Percentiles rank a stretch among this genome's conserved stretches.
These are phyloP conservation scores for Hyphodiscus sp. DNA, from an alignment of 2,329 filamentous ascomycete species.

Conservation along the genomic window DNA sequence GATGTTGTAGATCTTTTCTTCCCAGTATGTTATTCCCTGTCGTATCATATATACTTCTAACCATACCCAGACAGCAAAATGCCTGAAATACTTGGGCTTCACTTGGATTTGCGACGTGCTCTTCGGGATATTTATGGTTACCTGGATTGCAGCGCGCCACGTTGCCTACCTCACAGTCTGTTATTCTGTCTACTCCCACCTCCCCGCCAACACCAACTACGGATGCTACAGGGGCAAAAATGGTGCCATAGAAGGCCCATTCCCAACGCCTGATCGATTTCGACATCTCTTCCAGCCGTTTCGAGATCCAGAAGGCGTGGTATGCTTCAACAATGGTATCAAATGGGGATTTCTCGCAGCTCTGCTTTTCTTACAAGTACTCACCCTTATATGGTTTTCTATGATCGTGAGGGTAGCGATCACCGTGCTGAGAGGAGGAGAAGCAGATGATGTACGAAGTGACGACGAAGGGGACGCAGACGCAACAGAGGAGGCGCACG, in stretches of 20 bases:
- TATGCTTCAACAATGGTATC: conserved; percentile 74
- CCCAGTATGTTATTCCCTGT: conserved; percentile 52
- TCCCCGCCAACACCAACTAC: conserved; percentile 53
- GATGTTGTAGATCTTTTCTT: conserved; percentile 87
- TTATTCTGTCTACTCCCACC: conserved; percentile 71
- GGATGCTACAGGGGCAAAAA: conserved; percentile 65
- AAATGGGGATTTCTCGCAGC: conserved; percentile 71
- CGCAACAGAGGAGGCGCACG: conserved; percentile 30
- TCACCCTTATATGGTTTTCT: conserved; percentile 82
- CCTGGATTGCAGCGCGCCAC: conserved; percentile 81
- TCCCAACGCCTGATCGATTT: conserved; percentile 43
- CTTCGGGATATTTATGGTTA: conserved; percentile 79
- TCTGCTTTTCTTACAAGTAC: conserved; percentile 69
- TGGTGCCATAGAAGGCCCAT: conserved; percentile 47
- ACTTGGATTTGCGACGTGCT: conserved; percentile 70
- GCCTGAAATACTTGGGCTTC: conserved; percentile 82
- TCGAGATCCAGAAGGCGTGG: conserved; percentile 58
- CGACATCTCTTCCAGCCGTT: conserved; percentile 70
- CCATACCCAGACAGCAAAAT: conserved; percentile 67
- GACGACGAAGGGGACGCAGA: conserved; percentile 74
- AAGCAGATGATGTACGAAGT: conserved; percentile 80
- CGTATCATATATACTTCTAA: background rate
- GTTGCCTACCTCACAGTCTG: conserved; percentile 71
- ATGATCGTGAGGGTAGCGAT: conserved; percentile 82
- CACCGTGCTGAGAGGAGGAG: conserved; percentile 67